Base-by-base conservation (phyloP, 768 basidiomycete genomes). In the Scleroderma bovista region DNA sequence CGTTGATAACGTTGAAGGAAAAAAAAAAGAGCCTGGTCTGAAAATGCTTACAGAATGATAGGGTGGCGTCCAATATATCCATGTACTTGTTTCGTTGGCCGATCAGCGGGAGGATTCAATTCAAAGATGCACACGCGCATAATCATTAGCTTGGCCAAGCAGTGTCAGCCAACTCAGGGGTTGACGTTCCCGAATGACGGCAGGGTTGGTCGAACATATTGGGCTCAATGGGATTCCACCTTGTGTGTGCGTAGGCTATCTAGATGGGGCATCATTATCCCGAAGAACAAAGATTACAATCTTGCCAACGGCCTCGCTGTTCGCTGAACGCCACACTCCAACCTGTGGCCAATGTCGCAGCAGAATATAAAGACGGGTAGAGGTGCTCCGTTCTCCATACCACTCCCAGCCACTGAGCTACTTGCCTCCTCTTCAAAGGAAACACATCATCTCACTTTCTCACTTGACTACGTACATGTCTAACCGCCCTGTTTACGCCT, bases 291-390 rank as follows among this genome's bases (percentile, higher is more conserved):
- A 36, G 20, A 37, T n/a, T 34, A 19, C 44, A 17, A 58, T 53
- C 34, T 38, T 20, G 51, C 49, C 52, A 50, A 46, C 44, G 45
- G 40, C 54, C 52, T 44, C 32, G 15, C 32, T 51, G n/a, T n/a
- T n/a, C n/a, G n/a, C n/a, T n/a, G n/a, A n/a, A n/a, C n/a, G n/a
- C n/a, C n/a, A n/a, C n/a, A n/a, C n/a, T n/a, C n/a, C n/a, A n/a
- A n/a, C 64, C 63, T 64, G 63, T 64, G 43, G 33, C 46, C 40
- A 44, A 16, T n/a, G 29, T 5, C 4, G 9, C 62, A 64, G 64
- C 65, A 62, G 63, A 23, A 11, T 16, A 26, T 12, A 10, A 23
- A 17, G 20, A 23, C 10, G 22, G 22, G 41, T 2, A 7, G 9
- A 2, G 6, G 23, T 26, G 23, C 41, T 43, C 41, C 24, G 26